Evolutionary conservation across 148 eudicot genomes (phyloP).

Genomic region (Camellia granthamiana): DNA sequence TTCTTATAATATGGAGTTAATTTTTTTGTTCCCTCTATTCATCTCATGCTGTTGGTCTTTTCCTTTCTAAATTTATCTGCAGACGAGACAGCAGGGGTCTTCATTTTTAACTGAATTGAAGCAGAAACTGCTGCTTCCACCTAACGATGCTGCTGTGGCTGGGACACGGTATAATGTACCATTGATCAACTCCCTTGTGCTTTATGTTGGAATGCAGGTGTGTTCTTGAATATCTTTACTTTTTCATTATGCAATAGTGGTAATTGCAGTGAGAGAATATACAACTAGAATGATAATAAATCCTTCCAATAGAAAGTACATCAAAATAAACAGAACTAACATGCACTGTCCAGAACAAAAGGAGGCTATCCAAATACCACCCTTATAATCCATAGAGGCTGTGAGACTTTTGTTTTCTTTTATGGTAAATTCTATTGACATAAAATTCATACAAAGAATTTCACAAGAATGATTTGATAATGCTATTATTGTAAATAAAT

Average conservation of each 20-base stretch:
- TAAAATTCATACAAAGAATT: too few relatives aligned
- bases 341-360: neutral
- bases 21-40: neutral
- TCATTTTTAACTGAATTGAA: constrained; percentile 69
- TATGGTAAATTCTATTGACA: too few relatives aligned
- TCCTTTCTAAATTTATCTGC: constrained; percentile 17
- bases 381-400: neutral
- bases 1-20: neutral
- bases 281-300: neutral
- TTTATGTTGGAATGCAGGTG: constrained; percentile 96
- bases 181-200: constrained; percentile 88
- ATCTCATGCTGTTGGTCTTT: neutral
- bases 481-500: too few relatives aligned
- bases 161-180: constrained; percentile 97
- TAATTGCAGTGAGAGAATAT: neutral
- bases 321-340: neutral
- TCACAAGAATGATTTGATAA: too few relatives aligned
- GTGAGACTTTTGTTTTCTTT: neutral
- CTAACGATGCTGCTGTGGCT: constrained; percentile 59
- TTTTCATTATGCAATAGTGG: neutral
- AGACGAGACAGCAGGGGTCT: constrained; percentile 79
- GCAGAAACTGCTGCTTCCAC: constrained; percentile 73
- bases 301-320: neutral
- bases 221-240: constrained; percentile 1
- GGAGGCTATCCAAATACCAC: neutral